Conservation (phyloP, 1,284 basidiomycete genomes). For the Rhodotorula sp. region DNA sequence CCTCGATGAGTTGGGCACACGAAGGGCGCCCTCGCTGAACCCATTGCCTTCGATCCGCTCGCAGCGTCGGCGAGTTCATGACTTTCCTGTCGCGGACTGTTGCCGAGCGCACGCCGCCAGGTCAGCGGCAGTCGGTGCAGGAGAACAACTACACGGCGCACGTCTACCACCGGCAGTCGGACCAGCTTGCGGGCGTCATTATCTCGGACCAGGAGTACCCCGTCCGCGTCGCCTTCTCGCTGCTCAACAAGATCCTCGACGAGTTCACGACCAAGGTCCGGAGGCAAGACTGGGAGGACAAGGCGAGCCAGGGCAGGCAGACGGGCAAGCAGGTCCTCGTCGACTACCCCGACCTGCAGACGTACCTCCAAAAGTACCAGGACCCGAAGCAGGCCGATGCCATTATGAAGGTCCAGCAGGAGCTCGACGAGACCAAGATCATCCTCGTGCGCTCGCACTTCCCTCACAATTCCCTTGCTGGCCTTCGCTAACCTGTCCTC, state of each 20-base stretch:
- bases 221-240: slow-evolving; percentile 84
- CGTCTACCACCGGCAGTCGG: slow-evolving; percentile 63
- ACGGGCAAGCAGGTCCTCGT: slow-evolving; percentile 39
- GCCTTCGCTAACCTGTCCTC: neutral
- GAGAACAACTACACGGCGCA: slow-evolving; percentile 94
- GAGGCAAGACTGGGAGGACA: slow-evolving; percentile 62
- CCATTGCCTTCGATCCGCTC: neutral
- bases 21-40: neutral
- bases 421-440: slow-evolving; percentile 99
- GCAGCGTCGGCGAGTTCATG: slow-evolving; percentile 78
- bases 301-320: slow-evolving; percentile 52
- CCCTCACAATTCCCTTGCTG: neutral
- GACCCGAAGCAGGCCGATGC: slow-evolving; percentile 97
- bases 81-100: slow-evolving; percentile 91
- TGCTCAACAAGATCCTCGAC: slow-evolving; percentile 91
- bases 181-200: slow-evolving; percentile 69
- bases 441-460: slow-evolving; percentile 68
- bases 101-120: slow-evolving; percentile 80
- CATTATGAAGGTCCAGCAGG: slow-evolving; percentile 98
- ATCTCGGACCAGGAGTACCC: slow-evolving; percentile 97
- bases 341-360: slow-evolving; percentile 62
- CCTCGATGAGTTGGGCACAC: too few species aligned
- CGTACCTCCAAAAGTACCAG: slow-evolving; percentile 91
- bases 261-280: slow-evolving; percentile 84
- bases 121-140: slow-evolving; percentile 85